A percentile compares a stretch with the other conserved stretches of the same genome.
Evolutionary conservation across 345 rosid species (phyloP).

Genomic region (Theobroma cacao): DNA sequence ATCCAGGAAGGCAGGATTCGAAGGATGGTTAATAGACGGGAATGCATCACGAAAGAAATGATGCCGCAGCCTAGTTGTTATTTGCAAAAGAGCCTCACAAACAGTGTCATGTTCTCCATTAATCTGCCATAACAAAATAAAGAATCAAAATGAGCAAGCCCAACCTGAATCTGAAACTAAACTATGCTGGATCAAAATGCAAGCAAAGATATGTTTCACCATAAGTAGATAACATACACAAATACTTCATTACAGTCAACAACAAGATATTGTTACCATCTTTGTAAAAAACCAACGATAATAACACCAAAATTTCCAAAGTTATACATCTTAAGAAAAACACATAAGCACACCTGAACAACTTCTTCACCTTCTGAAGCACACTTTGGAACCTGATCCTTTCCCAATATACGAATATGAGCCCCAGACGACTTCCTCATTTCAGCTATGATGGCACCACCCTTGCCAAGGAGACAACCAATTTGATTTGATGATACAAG

Average conservation of each 20-base stretch:
- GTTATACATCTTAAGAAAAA: conserved; percentile 5
- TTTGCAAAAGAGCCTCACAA: conserved; percentile 68
- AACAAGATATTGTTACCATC: neutral
- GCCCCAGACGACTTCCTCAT: conserved; percentile 75
- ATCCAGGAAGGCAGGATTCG: conserved; percentile 50
- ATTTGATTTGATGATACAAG: conserved; percentile 66
- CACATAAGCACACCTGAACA: conserved; percentile 50
- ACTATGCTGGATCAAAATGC: neutral
- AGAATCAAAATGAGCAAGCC: neutral
- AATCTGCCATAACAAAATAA: conserved; percentile 36
- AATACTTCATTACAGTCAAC: neutral
- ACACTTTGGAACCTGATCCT: conserved; percentile 71
- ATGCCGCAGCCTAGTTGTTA: conserved; percentile 61
- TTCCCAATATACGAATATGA: conserved; percentile 62
- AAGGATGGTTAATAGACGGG: conserved; percentile 46
- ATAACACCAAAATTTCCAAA: conserved; percentile 3
- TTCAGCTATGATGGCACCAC: conserved; percentile 68
- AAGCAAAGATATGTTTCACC: neutral
- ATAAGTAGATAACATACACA: neutral
- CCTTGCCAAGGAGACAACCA: conserved; percentile 81
- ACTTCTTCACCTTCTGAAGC: conserved; percentile 78
- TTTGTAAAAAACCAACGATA: neutral
- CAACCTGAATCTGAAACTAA: neutral
- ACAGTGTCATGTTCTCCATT: conserved; percentile 65
- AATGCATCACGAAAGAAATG: conserved; percentile 58